Base-by-base conservation (phyloP, 2,329 filamentous ascomycete species). In the Arthrobotrys pseudoclavata region DNA sequence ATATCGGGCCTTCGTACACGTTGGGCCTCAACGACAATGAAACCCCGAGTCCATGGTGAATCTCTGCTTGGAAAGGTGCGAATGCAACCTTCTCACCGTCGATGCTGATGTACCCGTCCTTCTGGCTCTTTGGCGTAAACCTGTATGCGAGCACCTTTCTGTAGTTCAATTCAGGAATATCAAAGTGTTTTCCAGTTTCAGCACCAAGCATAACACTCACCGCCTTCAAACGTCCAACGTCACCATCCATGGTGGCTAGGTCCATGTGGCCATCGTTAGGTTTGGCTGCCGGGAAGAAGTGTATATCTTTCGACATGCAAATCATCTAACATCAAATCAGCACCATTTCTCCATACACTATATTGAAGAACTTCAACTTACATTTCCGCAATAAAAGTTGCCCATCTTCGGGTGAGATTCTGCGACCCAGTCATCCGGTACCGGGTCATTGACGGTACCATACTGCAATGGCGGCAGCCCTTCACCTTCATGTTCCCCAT, bases 331-430 rank as follows among this genome's bases (percentile, higher is more conserved):
- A n/a, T 31, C 45, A 13, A 1, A 15, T 50, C 26, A 50, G 47
- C 22, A 40, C 10, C 15, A 26, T 47, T 34, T 9, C 1, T 61
- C 22, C 29, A 31, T 6, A 29, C 7, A 10, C 22, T n/a, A n/a
- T 37, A 18, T 22, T 10, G 9, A 24, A 24, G n/a, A 48, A 50
- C 10, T 1, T 29, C 18, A 20, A 85, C 89, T 85, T 82, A 91
- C 90, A 83, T 97, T 99, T 79, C 96, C 96, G 34, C 91, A 92
- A 84, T 96, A 98, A 83, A 99, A 97, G 82, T 93, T 97, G 55
- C 94, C 94, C 69, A 99, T 86, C 31, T 91, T 92, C 79, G 96
- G 89, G 79, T 91, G 88, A 0, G 91, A 89, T 2, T 91, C 85
- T 20, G 91, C 85, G 77, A 91, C 87, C 94, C 96, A 99, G 53